These are phyloP conservation scores for Blastomyces parvus DNA, from an alignment of 2,329 filamentous ascomycete species.

Conservation along the genomic window DNA sequence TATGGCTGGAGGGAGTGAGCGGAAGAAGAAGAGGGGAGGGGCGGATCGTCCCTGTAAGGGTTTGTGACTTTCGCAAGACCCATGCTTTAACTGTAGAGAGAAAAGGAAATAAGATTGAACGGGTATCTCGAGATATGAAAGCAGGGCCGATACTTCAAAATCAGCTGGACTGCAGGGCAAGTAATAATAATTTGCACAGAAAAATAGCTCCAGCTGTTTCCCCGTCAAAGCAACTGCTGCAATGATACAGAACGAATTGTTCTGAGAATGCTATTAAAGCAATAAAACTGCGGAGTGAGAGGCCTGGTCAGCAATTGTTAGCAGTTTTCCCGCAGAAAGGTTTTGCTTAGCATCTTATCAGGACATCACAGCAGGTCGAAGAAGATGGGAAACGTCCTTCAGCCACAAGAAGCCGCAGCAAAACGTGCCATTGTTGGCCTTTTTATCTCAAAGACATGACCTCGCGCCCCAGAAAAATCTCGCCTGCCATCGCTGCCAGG, in stretches of 20 bases:
- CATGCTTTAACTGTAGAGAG: not conserved
- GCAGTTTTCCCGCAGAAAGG: not conserved
- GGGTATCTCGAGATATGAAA: not conserved
- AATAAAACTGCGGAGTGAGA: no score
- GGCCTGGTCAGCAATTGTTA: not conserved
- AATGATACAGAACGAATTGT: not conserved
- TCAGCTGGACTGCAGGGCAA: not conserved
- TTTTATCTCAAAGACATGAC: no score
- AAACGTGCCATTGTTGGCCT: not conserved
- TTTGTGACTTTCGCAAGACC: not conserved
- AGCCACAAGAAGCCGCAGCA: no score
- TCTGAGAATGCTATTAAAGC: no score
- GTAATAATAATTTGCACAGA: not conserved
- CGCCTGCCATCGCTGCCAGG: no score
- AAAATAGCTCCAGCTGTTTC: not conserved
- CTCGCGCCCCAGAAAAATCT: no score
- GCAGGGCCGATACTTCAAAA: not conserved
- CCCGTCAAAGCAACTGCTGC: not conserved
- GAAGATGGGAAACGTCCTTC: not conserved
- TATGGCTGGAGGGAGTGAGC: conserved; percentile 10
- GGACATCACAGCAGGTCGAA: not conserved
- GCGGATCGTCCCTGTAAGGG: conserved; percentile 11
- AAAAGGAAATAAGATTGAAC: not conserved
- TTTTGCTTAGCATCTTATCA: no score
- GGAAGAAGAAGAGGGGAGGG: conserved; percentile 7